These are phyloP conservation scores for Stygiomarasmius scandens DNA, from an alignment of 1,284 basidiomycete species.

Conservation along the genomic window DNA sequence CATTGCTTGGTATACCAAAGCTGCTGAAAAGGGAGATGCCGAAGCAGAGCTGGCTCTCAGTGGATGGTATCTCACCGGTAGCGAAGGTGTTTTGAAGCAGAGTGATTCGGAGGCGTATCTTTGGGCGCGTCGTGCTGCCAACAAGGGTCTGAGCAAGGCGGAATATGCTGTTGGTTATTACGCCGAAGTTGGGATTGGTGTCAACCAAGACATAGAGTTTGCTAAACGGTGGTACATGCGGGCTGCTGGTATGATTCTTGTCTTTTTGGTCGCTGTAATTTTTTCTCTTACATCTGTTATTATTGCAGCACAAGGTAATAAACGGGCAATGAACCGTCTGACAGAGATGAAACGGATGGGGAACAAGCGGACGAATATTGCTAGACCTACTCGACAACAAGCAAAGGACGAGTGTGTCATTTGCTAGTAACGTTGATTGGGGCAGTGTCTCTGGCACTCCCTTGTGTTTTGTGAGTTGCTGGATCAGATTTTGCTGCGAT, in stretches of 20 bases:
- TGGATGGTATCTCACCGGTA: constrained; percentile 97
- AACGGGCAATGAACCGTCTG: constrained; percentile 91
- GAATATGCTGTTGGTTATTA: constrained; percentile 98
- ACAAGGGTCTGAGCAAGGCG: constrained; percentile 91
- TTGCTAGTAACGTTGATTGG: constrained; percentile 47
- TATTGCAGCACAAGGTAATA: constrained; percentile 88
- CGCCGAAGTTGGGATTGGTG: constrained; percentile 96
- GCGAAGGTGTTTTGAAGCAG: constrained; percentile 95
- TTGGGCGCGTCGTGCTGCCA: constrained; percentile 92
- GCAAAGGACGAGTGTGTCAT: constrained; percentile 92
- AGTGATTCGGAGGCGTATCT: constrained; percentile 97
- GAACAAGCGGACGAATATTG: constrained; percentile 69
- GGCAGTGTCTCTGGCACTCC: no score
- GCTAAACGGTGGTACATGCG: constrained; percentile 99
- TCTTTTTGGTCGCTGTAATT: neutral
- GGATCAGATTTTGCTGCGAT: no score
- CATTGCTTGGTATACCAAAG: constrained; percentile 98
- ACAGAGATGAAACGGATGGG: constrained; percentile 89
- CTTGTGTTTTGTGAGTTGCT: no score
- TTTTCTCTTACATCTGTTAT: neutral
- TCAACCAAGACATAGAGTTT: constrained; percentile 93
- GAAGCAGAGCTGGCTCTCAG: constrained; percentile 95
- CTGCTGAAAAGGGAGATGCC: constrained; percentile 92
- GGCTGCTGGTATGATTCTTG: constrained; percentile 72
- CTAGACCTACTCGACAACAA: constrained; percentile 87